phyloP scores from a whole-genome alignment of 352 stramenopile species.

The Phytophthora rubi region DNA sequence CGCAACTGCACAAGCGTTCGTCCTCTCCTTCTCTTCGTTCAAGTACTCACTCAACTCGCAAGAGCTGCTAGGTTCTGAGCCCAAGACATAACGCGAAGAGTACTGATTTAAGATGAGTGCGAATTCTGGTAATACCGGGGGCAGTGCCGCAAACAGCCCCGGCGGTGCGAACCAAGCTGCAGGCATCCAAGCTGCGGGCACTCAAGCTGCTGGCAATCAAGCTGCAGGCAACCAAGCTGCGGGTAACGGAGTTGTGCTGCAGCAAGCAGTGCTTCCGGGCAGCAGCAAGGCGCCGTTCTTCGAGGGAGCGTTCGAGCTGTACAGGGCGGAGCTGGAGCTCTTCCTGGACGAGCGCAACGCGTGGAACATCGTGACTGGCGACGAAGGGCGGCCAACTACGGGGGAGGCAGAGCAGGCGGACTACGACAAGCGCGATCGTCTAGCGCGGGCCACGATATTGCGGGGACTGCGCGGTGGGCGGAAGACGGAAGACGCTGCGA shows the following conservation, averaged over 20 bases:
- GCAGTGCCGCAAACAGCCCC: no score
- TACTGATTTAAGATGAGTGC: neutral
- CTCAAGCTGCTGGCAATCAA: no score
- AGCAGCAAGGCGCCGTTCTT: neutral
- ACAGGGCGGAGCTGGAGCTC: neutral
- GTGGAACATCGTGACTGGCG: neutral
- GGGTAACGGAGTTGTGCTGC: neutral
- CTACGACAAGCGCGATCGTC: neutral
- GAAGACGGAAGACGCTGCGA: conserved; percentile 6
- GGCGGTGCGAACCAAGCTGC: no score
- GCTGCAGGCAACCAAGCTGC: neutral
- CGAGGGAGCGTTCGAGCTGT: conserved; percentile 3
- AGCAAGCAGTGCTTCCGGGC: neutral
- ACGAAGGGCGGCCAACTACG: neutral
- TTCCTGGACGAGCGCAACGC: neutral
- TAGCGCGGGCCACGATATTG: conserved; percentile 1
- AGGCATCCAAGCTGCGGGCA: no score
- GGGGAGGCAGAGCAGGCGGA: neutral
- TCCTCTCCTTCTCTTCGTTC: neutral
- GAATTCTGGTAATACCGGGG: neutral
- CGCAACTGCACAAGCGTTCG: neutral
- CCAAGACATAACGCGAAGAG: neutral
- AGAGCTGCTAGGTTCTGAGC: neutral
- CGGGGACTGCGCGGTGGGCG: neutral
- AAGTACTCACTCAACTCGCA: neutral